These are phyloP conservation scores for Auricularia auricula-judae DNA, from an alignment of 768 basidiomycete genomes.

Conservation along the genomic window DNA sequence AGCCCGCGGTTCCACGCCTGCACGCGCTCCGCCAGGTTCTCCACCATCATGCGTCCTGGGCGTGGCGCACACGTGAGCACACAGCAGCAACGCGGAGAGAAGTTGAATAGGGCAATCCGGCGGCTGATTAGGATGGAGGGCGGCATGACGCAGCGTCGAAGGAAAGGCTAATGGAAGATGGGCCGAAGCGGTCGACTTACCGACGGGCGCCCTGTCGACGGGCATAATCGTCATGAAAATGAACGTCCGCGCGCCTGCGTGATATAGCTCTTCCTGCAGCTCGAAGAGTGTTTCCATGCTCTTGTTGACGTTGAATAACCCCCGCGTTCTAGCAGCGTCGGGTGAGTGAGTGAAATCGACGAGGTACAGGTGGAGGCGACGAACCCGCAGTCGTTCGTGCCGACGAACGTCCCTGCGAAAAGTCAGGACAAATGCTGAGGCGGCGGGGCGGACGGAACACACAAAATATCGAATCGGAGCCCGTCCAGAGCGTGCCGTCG, in stretches of 20 bases:
- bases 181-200: background rate
- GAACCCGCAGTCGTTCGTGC: background rate
- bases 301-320: conserved; percentile 1
- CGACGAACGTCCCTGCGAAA: background rate
- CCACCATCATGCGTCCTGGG: background rate
- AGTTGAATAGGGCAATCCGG: too few species aligned
- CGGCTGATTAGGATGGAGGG: too few species aligned
- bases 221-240: conserved; percentile 51
- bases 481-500: background rate
- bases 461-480: background rate
- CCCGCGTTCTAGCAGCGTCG: background rate
- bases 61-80: too few species aligned
- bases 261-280: conserved; percentile 38
- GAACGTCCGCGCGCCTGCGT: conserved; percentile 38
- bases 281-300: conserved; percentile 27
- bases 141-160: background rate
- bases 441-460: background rate
- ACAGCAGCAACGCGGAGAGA: too few species aligned
- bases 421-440: background rate
- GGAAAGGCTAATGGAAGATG: background rate
- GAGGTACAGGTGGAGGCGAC: background rate
- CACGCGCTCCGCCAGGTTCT: background rate
- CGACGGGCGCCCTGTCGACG: conserved; percentile 31
- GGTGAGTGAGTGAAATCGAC: background rate
- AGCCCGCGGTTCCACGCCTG: background rate